Percentiles rank a stretch among this genome's conserved stretches.
These are phyloP conservation scores for Sanghuangporus weigelae DNA, from an alignment of 1,284 basidiomycete species.

Conservation along the genomic window DNA sequence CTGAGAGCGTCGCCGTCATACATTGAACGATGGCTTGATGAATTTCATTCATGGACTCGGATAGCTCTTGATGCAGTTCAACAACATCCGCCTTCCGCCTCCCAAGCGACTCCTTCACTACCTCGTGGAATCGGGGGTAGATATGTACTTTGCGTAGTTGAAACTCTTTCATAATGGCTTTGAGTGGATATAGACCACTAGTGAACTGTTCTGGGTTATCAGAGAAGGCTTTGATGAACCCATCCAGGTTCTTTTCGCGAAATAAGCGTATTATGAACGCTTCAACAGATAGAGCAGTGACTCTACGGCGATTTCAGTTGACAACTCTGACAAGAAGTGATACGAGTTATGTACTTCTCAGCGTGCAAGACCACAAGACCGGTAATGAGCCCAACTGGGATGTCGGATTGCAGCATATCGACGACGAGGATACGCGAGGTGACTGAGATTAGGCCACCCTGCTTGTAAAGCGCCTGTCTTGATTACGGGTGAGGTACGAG, in stretches of 20 bases:
- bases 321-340: not conserved
- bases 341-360: slow-evolving; percentile 60
- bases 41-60: slow-evolving; percentile 84
- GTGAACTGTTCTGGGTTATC: slow-evolving; percentile 95
- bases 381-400: slow-evolving; percentile 82
- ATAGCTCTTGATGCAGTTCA: slow-evolving; percentile 86
- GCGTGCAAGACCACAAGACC: slow-evolving; percentile 94
- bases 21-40: slow-evolving; percentile 93
- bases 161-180: slow-evolving; percentile 90
- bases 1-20: slow-evolving; percentile 87
- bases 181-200: slow-evolving; percentile 85
- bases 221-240: slow-evolving; percentile 96
- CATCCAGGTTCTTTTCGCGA: slow-evolving; percentile 80
- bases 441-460: slow-evolving; percentile 86
- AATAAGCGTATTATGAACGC: slow-evolving; percentile 90
- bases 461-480: slow-evolving; percentile 82
- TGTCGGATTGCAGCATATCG: slow-evolving; percentile 87
- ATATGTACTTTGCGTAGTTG: slow-evolving; percentile 86
- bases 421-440: slow-evolving; percentile 94
- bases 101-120: slow-evolving; percentile 76
- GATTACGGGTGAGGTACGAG: not conserved
- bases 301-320: slow-evolving; percentile 33
- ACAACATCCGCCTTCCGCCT: slow-evolving; percentile 87
- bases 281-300: slow-evolving; percentile 80
- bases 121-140: slow-evolving; percentile 91